phyloP scores from a whole-genome alignment of 2,329 filamentous ascomycete genomes.

The Aspergillus sergii region DNA sequence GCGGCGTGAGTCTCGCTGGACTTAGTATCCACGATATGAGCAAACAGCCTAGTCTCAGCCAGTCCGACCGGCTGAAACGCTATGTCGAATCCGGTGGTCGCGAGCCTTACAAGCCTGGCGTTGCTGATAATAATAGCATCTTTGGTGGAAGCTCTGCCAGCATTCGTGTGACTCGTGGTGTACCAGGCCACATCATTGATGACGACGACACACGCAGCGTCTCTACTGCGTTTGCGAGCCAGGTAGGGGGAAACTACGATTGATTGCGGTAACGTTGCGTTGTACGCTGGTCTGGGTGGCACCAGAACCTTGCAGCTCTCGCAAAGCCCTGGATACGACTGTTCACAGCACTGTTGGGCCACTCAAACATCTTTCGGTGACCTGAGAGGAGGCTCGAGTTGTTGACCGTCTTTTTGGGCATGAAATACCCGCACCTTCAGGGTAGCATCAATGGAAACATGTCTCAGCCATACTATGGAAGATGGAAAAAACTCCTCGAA shows the following conservation, averaged over 20 bases:
- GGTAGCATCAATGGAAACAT: conserved; percentile 16
- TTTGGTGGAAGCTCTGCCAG: conserved; percentile 63
- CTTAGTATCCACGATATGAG: conserved; percentile 71
- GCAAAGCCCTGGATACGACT: conserved; percentile 16
- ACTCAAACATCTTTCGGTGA: conserved; percentile 19
- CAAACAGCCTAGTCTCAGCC: conserved; percentile 74
- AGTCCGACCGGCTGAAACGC: conserved; percentile 88
- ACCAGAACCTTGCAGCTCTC: conserved; percentile 17
- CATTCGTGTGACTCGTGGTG: conserved; percentile 51
- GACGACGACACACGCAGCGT: conserved; percentile 97
- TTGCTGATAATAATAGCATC: conserved; percentile 63
- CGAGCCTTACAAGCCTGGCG: conserved; percentile 53
- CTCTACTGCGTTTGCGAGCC: conserved; percentile 94
- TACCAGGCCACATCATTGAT: conserved; percentile 49
- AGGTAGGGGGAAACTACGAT: conserved; percentile 72
- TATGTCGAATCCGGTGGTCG: conserved; percentile 87
- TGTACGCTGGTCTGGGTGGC: conserved; percentile 17
- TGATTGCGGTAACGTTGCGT: conserved; percentile 42
- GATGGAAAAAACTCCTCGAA: conserved; percentile 11
- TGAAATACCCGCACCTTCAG: conserved; percentile 17
- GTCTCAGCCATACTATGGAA: conserved; percentile 16
- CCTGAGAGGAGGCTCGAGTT: conserved; percentile 15
- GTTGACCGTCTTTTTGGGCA: conserved; percentile 14
- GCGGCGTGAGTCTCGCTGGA: conserved; percentile 86
- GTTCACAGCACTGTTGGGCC: conserved; percentile 17